Evolutionary conservation across 768 basidiomycete species (phyloP).

Genomic region (Rhodotorula kratochvilovae): DNA sequence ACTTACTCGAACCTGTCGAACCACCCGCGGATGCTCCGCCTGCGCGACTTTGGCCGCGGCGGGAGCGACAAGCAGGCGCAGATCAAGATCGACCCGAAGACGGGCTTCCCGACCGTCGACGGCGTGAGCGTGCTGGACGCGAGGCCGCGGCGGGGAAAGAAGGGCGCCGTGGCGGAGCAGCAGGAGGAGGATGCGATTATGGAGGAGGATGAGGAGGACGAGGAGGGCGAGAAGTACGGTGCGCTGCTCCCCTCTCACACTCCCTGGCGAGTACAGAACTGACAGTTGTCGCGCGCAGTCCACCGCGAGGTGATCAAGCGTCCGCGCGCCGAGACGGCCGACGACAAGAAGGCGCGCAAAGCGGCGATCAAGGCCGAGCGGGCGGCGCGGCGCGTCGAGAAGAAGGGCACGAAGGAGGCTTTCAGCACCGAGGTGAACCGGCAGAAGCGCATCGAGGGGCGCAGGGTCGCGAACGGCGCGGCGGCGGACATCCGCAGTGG

Average conservation of each 20-base stretch:
- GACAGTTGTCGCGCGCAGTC: conserved; percentile 31
- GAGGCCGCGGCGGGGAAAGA: conserved; percentile 14
- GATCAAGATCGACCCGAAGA: conserved; percentile 68
- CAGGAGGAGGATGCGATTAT: conserved; percentile 26
- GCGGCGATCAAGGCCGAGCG: conserved; percentile 52
- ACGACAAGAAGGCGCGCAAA: conserved; percentile 53
- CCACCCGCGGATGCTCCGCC: conserved; percentile 81
- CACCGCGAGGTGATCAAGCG: conserved; percentile 60
- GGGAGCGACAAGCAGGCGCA: conserved; percentile 46
- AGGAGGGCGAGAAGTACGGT: conserved; percentile 45
- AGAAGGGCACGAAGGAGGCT: conserved; percentile 51
- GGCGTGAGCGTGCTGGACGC: conserved; percentile 44
- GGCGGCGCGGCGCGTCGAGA: conserved; percentile 50
- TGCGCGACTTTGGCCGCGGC: conserved; percentile 50
- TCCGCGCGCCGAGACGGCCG: conserved; percentile 64
- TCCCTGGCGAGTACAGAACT: not conserved
- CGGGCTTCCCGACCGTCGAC: conserved; percentile 64
- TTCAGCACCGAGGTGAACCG: conserved; percentile 50
- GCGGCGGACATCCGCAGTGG: conserved; percentile 35
- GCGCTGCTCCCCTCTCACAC: not conserved
- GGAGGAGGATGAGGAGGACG: conserved; percentile 46
- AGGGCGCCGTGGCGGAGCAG: conserved; percentile 8
- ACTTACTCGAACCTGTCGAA: conserved; percentile 98
- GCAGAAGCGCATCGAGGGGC: conserved; percentile 44
- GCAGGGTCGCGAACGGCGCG: conserved; percentile 36